Percentiles rank a stretch among this genome's conserved stretches.
Evolutionary conservation across 305 asterid genomes (phyloP).

Genomic region (Lippia alba): DNA sequence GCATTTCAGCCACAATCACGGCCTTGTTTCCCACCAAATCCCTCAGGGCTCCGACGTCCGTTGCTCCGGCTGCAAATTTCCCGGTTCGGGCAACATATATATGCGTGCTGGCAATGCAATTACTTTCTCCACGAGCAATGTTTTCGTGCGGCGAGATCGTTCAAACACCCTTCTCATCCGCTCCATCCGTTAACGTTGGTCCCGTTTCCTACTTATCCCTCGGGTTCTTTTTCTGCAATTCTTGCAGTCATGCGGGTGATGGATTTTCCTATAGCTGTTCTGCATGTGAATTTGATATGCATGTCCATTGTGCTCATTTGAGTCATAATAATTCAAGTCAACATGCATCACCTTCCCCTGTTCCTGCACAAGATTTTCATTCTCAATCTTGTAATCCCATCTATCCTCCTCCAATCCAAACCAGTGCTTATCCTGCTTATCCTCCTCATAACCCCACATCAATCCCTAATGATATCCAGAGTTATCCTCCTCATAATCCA

Average conservation of each 20-base stretch:
- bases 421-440: conserved; percentile 27
- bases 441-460: conserved; percentile 31
- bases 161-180: conserved; percentile 62
- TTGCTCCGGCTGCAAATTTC: conserved; percentile 68
- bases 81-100: conserved; percentile 51
- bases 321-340: conserved; percentile 28
- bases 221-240: conserved; percentile 64
- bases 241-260: conserved; percentile 53
- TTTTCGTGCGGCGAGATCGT: conserved; percentile 55
- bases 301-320: conserved; percentile 60
- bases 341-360: conserved; percentile 14
- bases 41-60: conserved; percentile 54
- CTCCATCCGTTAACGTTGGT: conserved; percentile 60
- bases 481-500: conserved; percentile 28
- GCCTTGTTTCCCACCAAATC: conserved; percentile 55
- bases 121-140: conserved; percentile 73
- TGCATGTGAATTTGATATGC: conserved; percentile 73
- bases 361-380: conserved; percentile 24
- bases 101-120: conserved; percentile 69
- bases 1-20: conserved; percentile 79
- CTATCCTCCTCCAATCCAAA: conserved; percentile 38
- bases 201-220: conserved; percentile 70
- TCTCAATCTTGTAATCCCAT: conserved; percentile 31
- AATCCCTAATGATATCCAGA: conserved; percentile 16
- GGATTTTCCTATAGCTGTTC: conserved; percentile 65